These are phyloP conservation scores for Pestalotiopsis sp. DNA, from an alignment of 2,329 filamentous ascomycete genomes.

Conservation along the genomic window DNA sequence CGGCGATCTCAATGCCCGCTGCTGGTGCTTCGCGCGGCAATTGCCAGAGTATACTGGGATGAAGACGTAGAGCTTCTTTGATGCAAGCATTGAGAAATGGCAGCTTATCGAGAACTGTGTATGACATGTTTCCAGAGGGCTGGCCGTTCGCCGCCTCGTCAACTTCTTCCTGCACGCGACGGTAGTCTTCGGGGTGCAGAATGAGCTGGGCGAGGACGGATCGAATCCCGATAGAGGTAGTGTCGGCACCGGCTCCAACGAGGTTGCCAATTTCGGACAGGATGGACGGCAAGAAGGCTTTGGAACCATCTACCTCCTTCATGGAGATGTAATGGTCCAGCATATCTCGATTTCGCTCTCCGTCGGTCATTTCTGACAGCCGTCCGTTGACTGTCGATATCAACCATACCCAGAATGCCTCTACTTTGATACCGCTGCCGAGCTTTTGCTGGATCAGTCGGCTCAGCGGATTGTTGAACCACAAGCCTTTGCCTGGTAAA, in stretches of 20 bases:
- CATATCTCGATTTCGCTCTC: not conserved
- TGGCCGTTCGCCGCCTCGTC: not conserved
- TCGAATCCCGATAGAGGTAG: not conserved
- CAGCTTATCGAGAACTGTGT: not conserved
- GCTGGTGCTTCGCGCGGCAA: not conserved
- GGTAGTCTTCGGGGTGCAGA: not conserved
- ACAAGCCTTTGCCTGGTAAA: not conserved
- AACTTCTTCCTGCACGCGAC: not conserved
- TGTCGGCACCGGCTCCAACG: not conserved
- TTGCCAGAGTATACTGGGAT: constrained; percentile 1
- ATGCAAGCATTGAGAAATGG: not conserved
- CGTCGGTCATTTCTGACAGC: not conserved
- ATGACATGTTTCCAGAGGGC: not conserved
- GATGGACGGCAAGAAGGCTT: not conserved
- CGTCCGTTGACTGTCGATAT: not conserved
- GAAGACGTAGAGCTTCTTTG: not conserved
- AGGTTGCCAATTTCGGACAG: not conserved
- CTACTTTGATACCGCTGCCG: not conserved
- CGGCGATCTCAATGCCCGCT: not conserved
- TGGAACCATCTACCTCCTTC: not conserved
- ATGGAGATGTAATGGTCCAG: not conserved
- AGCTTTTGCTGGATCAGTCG: not conserved
- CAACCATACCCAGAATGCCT: not conserved
- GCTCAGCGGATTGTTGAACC: not conserved
- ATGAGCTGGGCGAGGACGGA: not conserved